Percentiles rank a stretch among this genome's conserved stretches.
phyloP scores from a whole-genome alignment of 176 grass and related monocot genomes.

The Canna indica region DNA sequence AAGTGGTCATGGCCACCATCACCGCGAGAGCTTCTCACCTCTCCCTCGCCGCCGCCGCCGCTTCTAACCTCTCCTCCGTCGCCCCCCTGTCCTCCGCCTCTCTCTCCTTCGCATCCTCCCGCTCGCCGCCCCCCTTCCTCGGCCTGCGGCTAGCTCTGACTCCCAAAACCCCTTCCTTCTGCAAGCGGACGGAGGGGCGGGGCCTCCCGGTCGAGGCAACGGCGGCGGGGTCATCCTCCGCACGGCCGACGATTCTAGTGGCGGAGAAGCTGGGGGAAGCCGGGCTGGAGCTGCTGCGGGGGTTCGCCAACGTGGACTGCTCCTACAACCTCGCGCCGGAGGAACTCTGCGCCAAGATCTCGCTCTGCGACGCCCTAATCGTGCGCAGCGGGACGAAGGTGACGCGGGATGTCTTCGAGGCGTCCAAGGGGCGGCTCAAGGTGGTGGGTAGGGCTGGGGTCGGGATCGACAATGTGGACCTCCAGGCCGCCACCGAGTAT shows the following conservation, averaged over 20 bases:
- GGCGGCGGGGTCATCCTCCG: neutral
- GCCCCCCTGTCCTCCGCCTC: conserved; percentile 41
- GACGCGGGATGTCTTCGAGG: neutral
- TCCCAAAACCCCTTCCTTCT: neutral
- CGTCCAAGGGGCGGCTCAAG: neutral
- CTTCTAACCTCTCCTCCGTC: neutral
- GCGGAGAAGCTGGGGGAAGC: neutral
- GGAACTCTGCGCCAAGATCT: conserved; percentile 1
- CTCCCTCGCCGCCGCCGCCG: neutral
- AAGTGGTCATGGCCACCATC: neutral
- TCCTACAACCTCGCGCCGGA: neutral
- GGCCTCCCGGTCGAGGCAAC: neutral
- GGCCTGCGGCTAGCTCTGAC: conserved; percentile 29
- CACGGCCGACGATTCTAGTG: neutral
- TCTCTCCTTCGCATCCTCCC: conserved; percentile 56
- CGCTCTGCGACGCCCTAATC: neutral
- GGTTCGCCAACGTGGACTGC: neutral
- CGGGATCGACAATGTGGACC: conserved; percentile 4
- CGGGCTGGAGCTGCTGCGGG: neutral
- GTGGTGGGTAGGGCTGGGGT: neutral
- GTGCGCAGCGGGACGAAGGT: conserved; percentile 1
- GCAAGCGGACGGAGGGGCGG: neutral
- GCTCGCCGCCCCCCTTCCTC: neutral
- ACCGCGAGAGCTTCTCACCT: neutral
- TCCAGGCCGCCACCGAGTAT: neutral